These are phyloP conservation scores for Acanthochlamys bracteata DNA, from an alignment of 106 monocot species.

Conservation along the genomic window DNA sequence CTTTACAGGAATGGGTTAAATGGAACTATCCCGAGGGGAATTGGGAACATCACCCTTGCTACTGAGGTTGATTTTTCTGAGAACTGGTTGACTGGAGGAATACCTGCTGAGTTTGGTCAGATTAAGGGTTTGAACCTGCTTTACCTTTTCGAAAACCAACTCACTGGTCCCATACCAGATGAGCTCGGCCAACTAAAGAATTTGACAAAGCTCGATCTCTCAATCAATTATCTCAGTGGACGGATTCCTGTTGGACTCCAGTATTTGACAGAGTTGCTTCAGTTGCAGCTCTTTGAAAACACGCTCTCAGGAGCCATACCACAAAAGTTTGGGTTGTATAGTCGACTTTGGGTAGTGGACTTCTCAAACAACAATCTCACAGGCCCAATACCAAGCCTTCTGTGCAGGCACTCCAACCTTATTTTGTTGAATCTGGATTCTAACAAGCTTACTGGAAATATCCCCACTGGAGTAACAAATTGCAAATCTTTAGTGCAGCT, in stretches of 20 bases:
- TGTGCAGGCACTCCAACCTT: slow-evolving; percentile 72
- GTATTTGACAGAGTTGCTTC: slow-evolving; percentile 48
- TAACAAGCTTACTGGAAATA: slow-evolving; percentile 65
- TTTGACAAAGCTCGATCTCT: slow-evolving; percentile 81
- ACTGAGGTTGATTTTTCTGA: slow-evolving; percentile 89
- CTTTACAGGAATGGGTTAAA: slow-evolving; percentile 88
- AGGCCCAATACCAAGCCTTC: slow-evolving; percentile 55
- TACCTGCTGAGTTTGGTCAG: slow-evolving; percentile 56
- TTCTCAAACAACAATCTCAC: slow-evolving; percentile 78
- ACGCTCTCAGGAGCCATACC: slow-evolving; percentile 75
- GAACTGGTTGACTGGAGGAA: slow-evolving; percentile 58
- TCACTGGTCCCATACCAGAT: slow-evolving; percentile 59
- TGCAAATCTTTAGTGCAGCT: slow-evolving; percentile 82
- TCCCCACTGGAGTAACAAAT: slow-evolving; percentile 53
- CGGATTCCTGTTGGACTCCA: slow-evolving; percentile 62
- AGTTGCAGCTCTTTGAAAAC: slow-evolving; percentile 82
- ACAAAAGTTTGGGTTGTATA: slow-evolving; percentile 53
- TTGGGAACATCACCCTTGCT: slow-evolving; percentile 52
- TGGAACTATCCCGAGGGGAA: slow-evolving; percentile 71
- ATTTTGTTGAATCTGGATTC: slow-evolving; percentile 69
- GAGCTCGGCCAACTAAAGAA: slow-evolving; percentile 55
- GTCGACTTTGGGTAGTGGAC: slow-evolving; percentile 84
- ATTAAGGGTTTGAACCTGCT: slow-evolving; percentile 52
- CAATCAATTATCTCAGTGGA: slow-evolving; percentile 74
- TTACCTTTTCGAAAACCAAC: slow-evolving; percentile 78